These are phyloP conservation scores for Cladorrhinum sp. DNA, from an alignment of 2,329 filamentous ascomycete genomes.

Conservation along the genomic window DNA sequence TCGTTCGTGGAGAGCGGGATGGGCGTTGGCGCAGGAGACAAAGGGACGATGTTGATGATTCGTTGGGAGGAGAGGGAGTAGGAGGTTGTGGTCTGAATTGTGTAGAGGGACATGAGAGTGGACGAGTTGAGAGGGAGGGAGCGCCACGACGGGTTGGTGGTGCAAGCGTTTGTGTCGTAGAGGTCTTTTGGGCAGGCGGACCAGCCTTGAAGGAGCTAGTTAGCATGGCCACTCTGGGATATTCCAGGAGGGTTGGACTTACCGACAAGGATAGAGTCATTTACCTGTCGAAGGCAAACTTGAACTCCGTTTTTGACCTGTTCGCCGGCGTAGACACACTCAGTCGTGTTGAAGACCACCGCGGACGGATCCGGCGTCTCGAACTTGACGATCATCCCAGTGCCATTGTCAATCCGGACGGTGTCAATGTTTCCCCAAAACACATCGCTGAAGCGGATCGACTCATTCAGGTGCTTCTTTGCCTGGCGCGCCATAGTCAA, in stretches of 20 bases:
- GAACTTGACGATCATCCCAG: slow-evolving; percentile 19
- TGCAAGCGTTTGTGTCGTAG: slow-evolving; percentile 14
- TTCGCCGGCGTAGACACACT: slow-evolving; percentile 20
- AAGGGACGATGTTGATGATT: slow-evolving; percentile 21
- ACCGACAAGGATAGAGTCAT: slow-evolving; percentile 21
- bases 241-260: not conserved
- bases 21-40: not conserved
- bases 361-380: slow-evolving; percentile 1
- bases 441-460: slow-evolving; percentile 17
- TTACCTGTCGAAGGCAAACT: slow-evolving; percentile 23
- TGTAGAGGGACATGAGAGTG: slow-evolving; percentile 24
- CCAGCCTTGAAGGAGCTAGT: slow-evolving; percentile 22
- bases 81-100: slow-evolving; percentile 15
- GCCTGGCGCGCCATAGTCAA: slow-evolving; percentile 20
- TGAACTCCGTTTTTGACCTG: slow-evolving; percentile 22
- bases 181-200: slow-evolving; percentile 20
- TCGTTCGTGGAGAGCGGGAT: slow-evolving; percentile 14
- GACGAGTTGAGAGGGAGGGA: slow-evolving; percentile 8
- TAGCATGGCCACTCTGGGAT: not conserved
- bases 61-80: slow-evolving; percentile 23
- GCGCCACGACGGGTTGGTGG: slow-evolving; percentile 16
- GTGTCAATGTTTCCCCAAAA: slow-evolving; percentile 17
- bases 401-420: slow-evolving; percentile 19
- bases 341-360: slow-evolving; percentile 15
- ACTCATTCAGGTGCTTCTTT: slow-evolving; percentile 16